Base-by-base conservation (phyloP, 2,329 filamentous ascomycete species). In the Clarireedia monteithiana region DNA sequence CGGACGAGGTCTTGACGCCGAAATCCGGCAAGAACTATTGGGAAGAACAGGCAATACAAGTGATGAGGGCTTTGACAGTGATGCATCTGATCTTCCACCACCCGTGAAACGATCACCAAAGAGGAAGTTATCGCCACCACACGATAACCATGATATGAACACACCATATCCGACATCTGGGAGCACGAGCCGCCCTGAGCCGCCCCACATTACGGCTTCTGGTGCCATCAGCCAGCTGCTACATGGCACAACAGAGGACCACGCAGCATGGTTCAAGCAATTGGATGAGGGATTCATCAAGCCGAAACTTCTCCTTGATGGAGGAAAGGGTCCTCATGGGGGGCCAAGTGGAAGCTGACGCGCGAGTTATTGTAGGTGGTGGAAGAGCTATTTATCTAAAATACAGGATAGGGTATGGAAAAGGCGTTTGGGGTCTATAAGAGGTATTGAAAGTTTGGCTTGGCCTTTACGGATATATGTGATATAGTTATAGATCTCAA, bases 221-320 rank as follows among this genome's bases (percentile, higher is more conserved):
- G 68, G 67, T 15, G 87, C 91, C 0, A 83, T 96, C 57, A 84
- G 85, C 56, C 88, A 92, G 67, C 76, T 99, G 7, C 84, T 95
- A 63, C 88, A 81, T 26, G 83, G 84, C 1, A 80, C 87, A 15
- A 81, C 87, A 0, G 90, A 95, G 50, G 94, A 99, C 69, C 91
- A 95, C 46, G 88, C 89, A 9, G 90, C 88, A 47, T 83, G 95
- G 73, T 95, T 99, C 71, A 85, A 85, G 63, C 91, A 96, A 72
- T 75, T 99, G 58, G 94, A 99, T 70, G 94, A 99, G 71, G 90
- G 91, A 59, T 96, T 91, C 70, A 91, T 97, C 72, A 97, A 97
- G 76, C 92, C 92, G 17, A 89, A 86, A 68, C 73, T 97, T 55
- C 72, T 97, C 62, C 79, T 97, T 20, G 91, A 96, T 72, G 87